Evolutionary conservation across 768 basidiomycete species (phyloP), one percentile per base, ranked within the genome.

Genomic region (Serpula lacrymans): DNA sequence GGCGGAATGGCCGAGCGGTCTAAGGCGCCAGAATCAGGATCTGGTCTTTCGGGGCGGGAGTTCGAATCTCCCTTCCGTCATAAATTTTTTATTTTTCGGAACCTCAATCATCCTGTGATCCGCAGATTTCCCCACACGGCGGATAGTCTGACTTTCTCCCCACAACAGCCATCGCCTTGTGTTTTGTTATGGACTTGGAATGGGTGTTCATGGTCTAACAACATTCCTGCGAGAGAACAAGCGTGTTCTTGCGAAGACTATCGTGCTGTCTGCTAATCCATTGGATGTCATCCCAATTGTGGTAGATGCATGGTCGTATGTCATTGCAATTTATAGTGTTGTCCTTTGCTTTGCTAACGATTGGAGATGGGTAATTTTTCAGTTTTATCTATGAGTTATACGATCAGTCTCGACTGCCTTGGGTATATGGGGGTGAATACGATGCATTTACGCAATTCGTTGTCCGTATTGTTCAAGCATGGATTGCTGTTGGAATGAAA

Each of bases 351-450:
- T 34, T 24, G 6, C 31, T 33, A 46, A 43, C 43, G 9, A 3
- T 14, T 30, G n/a, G n/a, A n/a, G n/a, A n/a, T n/a, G n/a, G n/a
- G n/a, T n/a, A n/a, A n/a, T n/a, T n/a, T 28, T 27, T 29, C 48
- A 91, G 88, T 26, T 88, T 92, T 62, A 85, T 91, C 45, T 90
- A 82, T 55, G 72, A 77, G 47, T 42, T 90, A 16, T 71, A 84
- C 45, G 62, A 72, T 21, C 68, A 70, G 39, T 80, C 81, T 2
- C 69, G 64, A 41, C 65, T 88, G 34, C 80, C 86, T 5, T 91
- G 88, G 89, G 85, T 87, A 1, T 92, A 88, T 52, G 89, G 89
- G 5, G 89, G 89, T 10, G 88, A 92, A 60, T 88, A 88, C 49
- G 53, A 59, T 2, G 70, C 70, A 39, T 83, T 88, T 46, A 58